Base-by-base conservation (phyloP, 1,284 basidiomycete species). In the Farysia itapuensis region DNA sequence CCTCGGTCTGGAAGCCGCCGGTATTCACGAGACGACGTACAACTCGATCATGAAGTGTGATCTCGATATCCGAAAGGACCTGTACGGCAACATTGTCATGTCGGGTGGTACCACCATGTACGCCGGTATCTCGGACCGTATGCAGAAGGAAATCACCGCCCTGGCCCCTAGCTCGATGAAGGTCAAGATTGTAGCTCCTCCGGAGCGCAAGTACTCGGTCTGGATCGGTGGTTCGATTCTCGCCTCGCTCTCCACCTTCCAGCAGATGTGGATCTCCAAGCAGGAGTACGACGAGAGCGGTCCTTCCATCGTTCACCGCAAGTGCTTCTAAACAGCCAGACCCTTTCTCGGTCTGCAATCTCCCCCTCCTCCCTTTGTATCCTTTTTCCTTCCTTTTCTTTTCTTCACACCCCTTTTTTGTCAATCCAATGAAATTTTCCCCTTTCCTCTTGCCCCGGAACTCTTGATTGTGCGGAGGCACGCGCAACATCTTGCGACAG, bases 151-250 rank as follows among this genome's bases (percentile, higher is more conserved):
- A 82, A 84, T 97, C 77, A 89, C 89, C 35, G 82, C 87, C 22
- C 83, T 96, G 53, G 84, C 89, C 44, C 92, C 93, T 22, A 77
- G 78, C 54, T 81, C 80, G 51, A 83, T 95, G 88, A 95, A 92
- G 86, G 88, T 94, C 82, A 77, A 76, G 75, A 75, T 74, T 41
- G 70, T 77, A 15, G 74, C 70, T 34, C 72, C 72, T 18, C 75
- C 70, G 36, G 71, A 71, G 71, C 54, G 74, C 31, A 76, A 76
- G 68, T 76, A 76, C 69, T 90, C 89, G 44, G 93, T 95, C 80
- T 97, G 93, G 93, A 97, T 97, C 77, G 93, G 94, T 84, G 93
- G 94, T 74, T 95, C 91, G 61, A 97, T 97, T 79, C 83, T 96
- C 61, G 90, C 91, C 28, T 95, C 92, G 48, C 85, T 96, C 48